A percentile compares a stretch with the other conserved stretches of the same genome.
Evolutionary conservation across 331 rosid species (phyloP).

Genomic region (Rhamnella rubrinervis): DNA sequence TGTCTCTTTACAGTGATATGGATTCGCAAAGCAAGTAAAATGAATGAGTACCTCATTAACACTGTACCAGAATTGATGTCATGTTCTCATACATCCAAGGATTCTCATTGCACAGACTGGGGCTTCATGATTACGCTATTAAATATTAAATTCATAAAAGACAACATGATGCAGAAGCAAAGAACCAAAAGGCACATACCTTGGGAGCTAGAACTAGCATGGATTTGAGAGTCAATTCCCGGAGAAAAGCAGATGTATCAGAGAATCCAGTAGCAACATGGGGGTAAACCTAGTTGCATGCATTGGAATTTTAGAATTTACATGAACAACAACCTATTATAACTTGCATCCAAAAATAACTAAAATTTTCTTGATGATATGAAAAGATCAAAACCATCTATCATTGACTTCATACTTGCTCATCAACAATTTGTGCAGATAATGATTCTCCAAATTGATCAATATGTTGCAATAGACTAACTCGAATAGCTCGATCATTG

Average conservation of each 20-base stretch:
- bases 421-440: constrained; percentile 78
- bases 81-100: neutral
- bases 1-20: neutral
- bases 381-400: constrained; percentile 6
- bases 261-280: constrained; percentile 90
- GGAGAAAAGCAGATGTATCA: constrained; percentile 88
- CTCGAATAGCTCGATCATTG: constrained; percentile 86
- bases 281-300: constrained; percentile 68
- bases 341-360: constrained; percentile 7
- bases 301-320: constrained; percentile 25
- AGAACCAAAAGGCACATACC: constrained; percentile 40
- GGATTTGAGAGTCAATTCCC: constrained; percentile 88
- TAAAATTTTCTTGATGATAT: constrained; percentile 13
- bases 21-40: neutral
- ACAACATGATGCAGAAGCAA: neutral
- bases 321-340: constrained; percentile 4
- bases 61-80: constrained; percentile 7
- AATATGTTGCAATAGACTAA: constrained; percentile 82
- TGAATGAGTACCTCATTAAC: neutral
- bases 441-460: constrained; percentile 87
- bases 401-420: constrained; percentile 54
- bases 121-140: neutral
- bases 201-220: constrained; percentile 88
- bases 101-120: constrained; percentile 17
- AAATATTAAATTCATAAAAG: neutral